These are phyloP conservation scores for Teratosphaeria epicoccoides DNA, from an alignment of 2,329 filamentous ascomycete species.

Conservation along the genomic window DNA sequence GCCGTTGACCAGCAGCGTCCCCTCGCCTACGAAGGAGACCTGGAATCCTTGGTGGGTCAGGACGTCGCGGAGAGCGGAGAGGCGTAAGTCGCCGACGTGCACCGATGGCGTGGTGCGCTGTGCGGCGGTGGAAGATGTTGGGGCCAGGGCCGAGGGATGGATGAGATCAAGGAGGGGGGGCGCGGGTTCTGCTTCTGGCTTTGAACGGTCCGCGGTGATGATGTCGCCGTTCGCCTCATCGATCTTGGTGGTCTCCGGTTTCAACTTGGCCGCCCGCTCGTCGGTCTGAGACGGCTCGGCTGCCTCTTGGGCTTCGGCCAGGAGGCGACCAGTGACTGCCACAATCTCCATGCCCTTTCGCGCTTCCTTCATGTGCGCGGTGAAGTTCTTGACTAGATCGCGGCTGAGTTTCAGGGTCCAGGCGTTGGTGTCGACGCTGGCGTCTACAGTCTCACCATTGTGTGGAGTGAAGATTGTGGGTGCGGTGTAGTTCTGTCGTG, in stretches of 20 bases:
- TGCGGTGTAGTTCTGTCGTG: constrained; percentile 13
- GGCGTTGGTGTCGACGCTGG: constrained; percentile 93
- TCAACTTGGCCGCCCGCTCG: not conserved
- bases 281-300: constrained; percentile 26
- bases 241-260: not conserved
- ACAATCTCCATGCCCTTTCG: constrained; percentile 72
- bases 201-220: constrained; percentile 9
- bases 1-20: constrained; percentile 79
- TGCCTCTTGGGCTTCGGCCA: constrained; percentile 32
- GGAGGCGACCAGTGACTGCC: constrained; percentile 69
- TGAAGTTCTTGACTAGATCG: constrained; percentile 70
- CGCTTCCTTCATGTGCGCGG: constrained; percentile 72
- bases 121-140: not conserved
- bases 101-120: constrained; percentile 41
- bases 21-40: constrained; percentile 88
- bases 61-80: constrained; percentile 76
- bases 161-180: constrained; percentile 51
- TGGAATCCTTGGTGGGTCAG: constrained; percentile 74
- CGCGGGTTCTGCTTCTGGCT: too few species aligned
- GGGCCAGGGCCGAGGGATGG: not conserved
- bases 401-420: constrained; percentile 91
- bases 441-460: constrained; percentile 66
- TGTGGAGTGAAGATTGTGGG: constrained; percentile 62
- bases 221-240: not conserved
- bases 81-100: constrained; percentile 83